Percentiles rank a stretch among this genome's conserved stretches.
These are phyloP conservation scores for Phytophthora sp. DNA, from an alignment of 352 stramenopile species.

Conservation along the genomic window DNA sequence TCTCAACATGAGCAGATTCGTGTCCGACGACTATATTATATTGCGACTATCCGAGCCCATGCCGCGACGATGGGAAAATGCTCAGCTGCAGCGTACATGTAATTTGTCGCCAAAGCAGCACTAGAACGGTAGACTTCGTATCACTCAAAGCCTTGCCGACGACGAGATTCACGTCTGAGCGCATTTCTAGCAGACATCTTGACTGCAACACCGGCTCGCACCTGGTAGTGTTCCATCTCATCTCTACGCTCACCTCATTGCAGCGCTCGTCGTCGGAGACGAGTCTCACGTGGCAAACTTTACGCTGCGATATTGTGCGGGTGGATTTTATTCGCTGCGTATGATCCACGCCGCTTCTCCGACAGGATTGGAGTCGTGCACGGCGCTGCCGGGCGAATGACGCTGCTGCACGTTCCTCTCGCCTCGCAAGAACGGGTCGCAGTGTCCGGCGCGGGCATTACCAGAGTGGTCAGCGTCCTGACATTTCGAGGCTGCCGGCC, in stretches of 20 bases:
- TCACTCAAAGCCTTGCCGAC: not conserved
- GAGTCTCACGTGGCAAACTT: not conserved
- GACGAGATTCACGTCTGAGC: not conserved
- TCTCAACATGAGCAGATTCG: too few species aligned
- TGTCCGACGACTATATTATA: too few species aligned
- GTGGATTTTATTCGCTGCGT: not conserved
- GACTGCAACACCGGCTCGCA: not conserved
- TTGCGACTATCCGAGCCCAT: too few species aligned
- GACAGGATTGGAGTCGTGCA: conserved; percentile 3
- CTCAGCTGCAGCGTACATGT: too few species aligned
- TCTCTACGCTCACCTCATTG: too few species aligned
- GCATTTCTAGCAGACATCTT: not conserved
- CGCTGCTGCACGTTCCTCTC: conserved; percentile 1
- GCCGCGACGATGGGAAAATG: too few species aligned
- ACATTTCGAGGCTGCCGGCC: conserved; percentile 7
- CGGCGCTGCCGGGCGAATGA: conserved; percentile 1
- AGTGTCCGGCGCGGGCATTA: not conserved
- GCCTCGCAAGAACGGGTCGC: conserved; percentile 1
- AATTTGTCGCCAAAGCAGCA: too few species aligned
- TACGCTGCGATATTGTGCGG: not conserved
- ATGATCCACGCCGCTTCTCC: not conserved
- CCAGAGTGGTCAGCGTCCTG: conserved; percentile 8
- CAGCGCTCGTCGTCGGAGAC: not conserved
- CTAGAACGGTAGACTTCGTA: too few species aligned
- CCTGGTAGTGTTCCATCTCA: too few species aligned